phyloP scores from a whole-genome alignment of 1,284 basidiomycete genomes.

The Cryptococcus neoformans region DNA sequence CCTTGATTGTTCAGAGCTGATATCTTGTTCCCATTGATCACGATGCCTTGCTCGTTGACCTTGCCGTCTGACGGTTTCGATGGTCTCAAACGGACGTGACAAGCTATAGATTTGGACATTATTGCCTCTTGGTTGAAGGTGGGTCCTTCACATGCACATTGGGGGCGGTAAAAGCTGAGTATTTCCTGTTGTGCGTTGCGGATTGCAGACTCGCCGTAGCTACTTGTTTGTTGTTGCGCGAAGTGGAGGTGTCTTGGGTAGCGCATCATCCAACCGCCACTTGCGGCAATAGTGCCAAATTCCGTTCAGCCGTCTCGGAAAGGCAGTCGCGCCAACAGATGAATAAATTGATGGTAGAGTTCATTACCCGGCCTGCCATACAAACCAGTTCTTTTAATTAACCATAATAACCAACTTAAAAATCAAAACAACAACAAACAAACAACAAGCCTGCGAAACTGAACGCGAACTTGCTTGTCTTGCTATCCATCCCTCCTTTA shows the following conservation, averaged over 20 bases:
- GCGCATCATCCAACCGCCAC: too few species aligned
- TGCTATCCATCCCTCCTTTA: too few species aligned
- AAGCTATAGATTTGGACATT: constrained; percentile 10
- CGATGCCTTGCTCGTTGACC: constrained; percentile 11
- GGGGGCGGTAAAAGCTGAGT: background rate
- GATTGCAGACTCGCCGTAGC: background rate
- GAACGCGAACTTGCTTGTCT: too few species aligned
- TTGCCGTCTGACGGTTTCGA: constrained; percentile 7
- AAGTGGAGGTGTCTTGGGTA: background rate
- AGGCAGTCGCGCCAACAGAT: too few species aligned
- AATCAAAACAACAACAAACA: too few species aligned
- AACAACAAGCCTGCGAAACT: too few species aligned
- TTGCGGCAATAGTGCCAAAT: too few species aligned
- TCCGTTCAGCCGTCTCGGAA: too few species aligned
- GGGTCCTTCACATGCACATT: background rate
- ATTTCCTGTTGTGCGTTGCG: background rate
- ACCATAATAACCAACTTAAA: too few species aligned
- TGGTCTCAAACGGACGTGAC: constrained; percentile 24
- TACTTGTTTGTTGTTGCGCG: background rate
- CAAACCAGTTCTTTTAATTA: too few species aligned
- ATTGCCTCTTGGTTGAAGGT: background rate
- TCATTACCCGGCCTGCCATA: too few species aligned
- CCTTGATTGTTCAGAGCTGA: constrained; percentile 9
- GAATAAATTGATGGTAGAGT: too few species aligned
- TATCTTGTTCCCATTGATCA: constrained; percentile 14